Conservation (phyloP, 73 alveolate species). For the Diophrys sp. region DNA sequence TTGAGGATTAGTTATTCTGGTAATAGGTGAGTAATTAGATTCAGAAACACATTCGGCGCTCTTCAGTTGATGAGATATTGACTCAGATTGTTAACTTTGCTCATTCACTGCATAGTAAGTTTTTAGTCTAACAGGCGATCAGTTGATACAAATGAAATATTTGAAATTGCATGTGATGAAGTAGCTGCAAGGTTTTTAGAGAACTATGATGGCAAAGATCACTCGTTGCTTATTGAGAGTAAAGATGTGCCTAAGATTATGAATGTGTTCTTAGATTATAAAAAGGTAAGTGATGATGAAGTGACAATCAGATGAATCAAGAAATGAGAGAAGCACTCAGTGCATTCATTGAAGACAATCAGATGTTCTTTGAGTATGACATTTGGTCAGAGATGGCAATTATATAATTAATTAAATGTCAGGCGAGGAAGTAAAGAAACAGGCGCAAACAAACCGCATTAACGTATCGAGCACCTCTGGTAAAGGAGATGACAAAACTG, state of each 20-base stretch:
- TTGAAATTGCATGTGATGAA: slow-evolving; percentile 30
- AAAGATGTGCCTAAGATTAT: slow-evolving; percentile 29
- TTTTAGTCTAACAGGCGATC: too few species aligned
- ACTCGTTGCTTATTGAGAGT: not conserved
- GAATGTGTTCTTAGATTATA: slow-evolving; percentile 10
- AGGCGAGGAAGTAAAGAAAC: too few species aligned
- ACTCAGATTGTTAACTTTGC: slow-evolving; percentile 33
- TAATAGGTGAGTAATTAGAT: slow-evolving; percentile 12
- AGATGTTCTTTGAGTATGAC: not conserved
- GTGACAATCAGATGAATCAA: too few species aligned
- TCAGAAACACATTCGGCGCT: slow-evolving; percentile 2
- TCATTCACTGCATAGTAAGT: slow-evolving; percentile 24
- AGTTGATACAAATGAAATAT: slow-evolving; percentile 23
- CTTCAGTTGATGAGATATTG: slow-evolving; percentile 22
- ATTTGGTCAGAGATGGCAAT: slow-evolving; percentile 23
- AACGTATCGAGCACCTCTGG: slow-evolving; percentile 43
- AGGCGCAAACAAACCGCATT: too few species aligned
- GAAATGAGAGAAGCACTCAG: not conserved
- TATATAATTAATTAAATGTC: slow-evolving; percentile 8
- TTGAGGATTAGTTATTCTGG: slow-evolving; percentile 26
- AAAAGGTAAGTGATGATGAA: too few species aligned
- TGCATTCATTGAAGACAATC: slow-evolving; percentile 13
- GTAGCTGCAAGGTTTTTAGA: slow-evolving; percentile 8
- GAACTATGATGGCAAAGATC: slow-evolving; percentile 7
- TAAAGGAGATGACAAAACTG: slow-evolving; percentile 45